Conservation (phyloP, 176 grass and related monocot genomes). For the Paspalum vaginatum region DNA sequence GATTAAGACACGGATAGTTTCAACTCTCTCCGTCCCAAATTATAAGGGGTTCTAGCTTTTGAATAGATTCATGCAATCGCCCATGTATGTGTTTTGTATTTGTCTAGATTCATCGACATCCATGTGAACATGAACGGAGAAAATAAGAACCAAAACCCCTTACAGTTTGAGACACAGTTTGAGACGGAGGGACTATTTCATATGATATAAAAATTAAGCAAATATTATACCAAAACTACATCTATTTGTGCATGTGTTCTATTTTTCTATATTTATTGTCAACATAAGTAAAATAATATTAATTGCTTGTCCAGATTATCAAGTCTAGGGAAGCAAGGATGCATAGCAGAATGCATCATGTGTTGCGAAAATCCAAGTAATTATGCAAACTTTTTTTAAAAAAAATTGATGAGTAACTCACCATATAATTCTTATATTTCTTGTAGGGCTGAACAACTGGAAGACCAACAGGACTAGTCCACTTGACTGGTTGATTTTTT, state of each 20-base stretch:
- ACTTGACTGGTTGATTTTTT: conserved; percentile 87
- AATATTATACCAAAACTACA: conserved; percentile 19
- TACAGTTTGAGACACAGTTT: too few species aligned
- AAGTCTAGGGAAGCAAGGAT: conserved; percentile 15
- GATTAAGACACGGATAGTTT: background rate
- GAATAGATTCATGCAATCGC: too few species aligned
- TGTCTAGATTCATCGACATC: too few species aligned
- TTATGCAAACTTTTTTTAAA: conserved; percentile 21
- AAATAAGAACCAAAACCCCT: too few species aligned
- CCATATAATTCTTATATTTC: conserved; percentile 76
- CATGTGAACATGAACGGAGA: too few species aligned
- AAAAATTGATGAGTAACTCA: conserved; percentile 57
- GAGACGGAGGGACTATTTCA: background rate
- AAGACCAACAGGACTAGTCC: conserved; percentile 90
- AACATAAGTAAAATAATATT: background rate
- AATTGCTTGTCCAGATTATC: background rate
- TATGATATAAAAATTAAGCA: background rate
- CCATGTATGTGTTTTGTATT: too few species aligned
- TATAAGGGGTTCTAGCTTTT: too few species aligned
- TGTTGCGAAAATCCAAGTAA: background rate
- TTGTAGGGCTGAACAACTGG: conserved; percentile 97
- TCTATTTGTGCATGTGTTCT: background rate
- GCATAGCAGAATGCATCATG: background rate
- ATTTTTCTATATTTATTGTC: background rate
- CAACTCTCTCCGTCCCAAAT: background rate